phyloP scores from a whole-genome alignment of 352 stramenopile genomes.

The Phytophthora agathidicida region DNA sequence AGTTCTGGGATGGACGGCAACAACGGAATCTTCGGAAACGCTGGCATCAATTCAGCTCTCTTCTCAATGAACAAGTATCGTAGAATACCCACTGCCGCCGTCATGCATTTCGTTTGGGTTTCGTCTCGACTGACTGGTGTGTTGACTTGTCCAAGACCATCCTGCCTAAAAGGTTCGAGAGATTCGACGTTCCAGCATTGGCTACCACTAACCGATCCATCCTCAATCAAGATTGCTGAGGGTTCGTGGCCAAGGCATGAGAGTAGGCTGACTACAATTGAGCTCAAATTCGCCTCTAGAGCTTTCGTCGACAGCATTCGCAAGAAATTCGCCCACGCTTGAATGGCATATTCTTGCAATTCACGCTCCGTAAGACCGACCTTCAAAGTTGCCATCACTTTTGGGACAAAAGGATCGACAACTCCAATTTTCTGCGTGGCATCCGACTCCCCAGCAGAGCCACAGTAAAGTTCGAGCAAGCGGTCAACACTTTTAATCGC shows the following conservation, averaged over 20 bases:
- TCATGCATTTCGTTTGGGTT: slow-evolving; percentile 27
- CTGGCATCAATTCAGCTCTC: slow-evolving; percentile 54
- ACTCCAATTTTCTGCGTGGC: slow-evolving; percentile 45
- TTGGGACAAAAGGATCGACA: slow-evolving; percentile 86
- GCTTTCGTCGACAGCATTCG: slow-evolving; percentile 82
- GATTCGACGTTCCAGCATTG: slow-evolving; percentile 55
- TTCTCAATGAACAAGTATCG: slow-evolving; percentile 84
- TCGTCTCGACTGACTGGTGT: slow-evolving; percentile 17
- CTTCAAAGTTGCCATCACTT: slow-evolving; percentile 91
- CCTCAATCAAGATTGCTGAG: slow-evolving; percentile 46
- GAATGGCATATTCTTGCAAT: slow-evolving; percentile 66
- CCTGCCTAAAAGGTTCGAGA: slow-evolving; percentile 23
- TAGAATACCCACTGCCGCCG: slow-evolving; percentile 42
- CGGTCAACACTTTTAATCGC: slow-evolving; percentile 79
- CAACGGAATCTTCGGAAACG: slow-evolving; percentile 73
- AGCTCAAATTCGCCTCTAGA: slow-evolving; percentile 83
- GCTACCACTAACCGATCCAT: slow-evolving; percentile 19
- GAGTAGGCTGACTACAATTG: slow-evolving; percentile 87
- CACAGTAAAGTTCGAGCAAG: slow-evolving; percentile 70
- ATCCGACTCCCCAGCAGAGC: slow-evolving; percentile 23
- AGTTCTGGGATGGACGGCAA: slow-evolving; percentile 72
- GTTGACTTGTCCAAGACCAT: slow-evolving; percentile 11
- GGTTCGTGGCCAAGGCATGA: slow-evolving; percentile 68
- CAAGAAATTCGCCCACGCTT: slow-evolving; percentile 81
- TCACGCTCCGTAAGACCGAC: slow-evolving; percentile 62